Evolutionary conservation across 2,329 filamentous ascomycete species (phyloP).

Genomic region (Sarocladium oryzae): DNA sequence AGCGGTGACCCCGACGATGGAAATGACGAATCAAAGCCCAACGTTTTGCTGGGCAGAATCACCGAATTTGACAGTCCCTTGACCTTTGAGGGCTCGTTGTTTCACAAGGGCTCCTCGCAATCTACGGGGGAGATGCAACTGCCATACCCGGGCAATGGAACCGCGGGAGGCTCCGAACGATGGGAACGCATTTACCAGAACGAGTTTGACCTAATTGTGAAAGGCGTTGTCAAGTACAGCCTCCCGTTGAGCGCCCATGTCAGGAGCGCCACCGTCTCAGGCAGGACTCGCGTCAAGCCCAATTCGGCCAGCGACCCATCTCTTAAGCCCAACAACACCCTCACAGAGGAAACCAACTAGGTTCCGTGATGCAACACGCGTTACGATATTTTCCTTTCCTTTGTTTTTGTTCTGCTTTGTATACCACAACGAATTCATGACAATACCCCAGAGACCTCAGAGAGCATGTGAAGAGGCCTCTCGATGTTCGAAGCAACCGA

Average conservation of each 20-base stretch:
- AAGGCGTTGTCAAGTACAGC: slow-evolving; percentile 82
- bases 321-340: slow-evolving; percentile 71
- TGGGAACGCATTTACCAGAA: slow-evolving; percentile 90
- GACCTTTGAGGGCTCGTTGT: slow-evolving; percentile 82
- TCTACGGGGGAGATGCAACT: slow-evolving; percentile 82
- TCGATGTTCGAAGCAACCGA: background rate
- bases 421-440: slow-evolving; percentile 11
- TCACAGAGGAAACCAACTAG: slow-evolving; percentile 15
- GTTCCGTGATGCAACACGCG: background rate
- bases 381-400: slow-evolving; percentile 8
- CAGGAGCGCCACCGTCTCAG: slow-evolving; percentile 53
- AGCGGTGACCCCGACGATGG: slow-evolving; percentile 53
- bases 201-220: slow-evolving; percentile 87
- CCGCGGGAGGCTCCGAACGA: slow-evolving; percentile 73
- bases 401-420: slow-evolving; percentile 9
- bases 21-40: slow-evolving; percentile 53
- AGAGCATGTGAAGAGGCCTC: background rate
- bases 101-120: slow-evolving; percentile 63
- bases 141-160: slow-evolving; percentile 77
- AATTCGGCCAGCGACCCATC: slow-evolving; percentile 56
- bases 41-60: slow-evolving; percentile 87
- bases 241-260: slow-evolving; percentile 55
- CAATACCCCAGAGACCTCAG: slow-evolving; percentile 2
- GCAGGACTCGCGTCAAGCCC: slow-evolving; percentile 53
- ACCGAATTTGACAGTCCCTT: slow-evolving; percentile 81